Evolutionary conservation across 768 basidiomycete species (phyloP), one percentile per base, ranked within the genome.

Genomic region (Trametes cingulata): DNA sequence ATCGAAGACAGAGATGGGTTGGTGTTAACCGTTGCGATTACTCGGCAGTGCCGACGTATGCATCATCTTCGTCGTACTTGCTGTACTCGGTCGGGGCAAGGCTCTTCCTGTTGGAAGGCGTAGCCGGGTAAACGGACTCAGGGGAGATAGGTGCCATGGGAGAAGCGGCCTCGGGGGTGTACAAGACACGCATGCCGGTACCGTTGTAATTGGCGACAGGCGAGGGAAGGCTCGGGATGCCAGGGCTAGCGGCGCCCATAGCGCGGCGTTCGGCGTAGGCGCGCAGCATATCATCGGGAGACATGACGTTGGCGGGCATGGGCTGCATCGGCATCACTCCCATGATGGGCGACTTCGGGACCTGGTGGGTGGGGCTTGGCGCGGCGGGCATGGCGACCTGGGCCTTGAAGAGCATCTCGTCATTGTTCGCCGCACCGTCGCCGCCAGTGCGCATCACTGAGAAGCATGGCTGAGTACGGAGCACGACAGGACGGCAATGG

Each of bases 271-370:
- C 81, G 6, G 88, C 88, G 60, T 90, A 91, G 1, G 86, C 87
- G 37, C 86, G 83, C 45, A 91, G 77, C 85, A 91, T 88, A 24
- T 83, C 90, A 68, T 92, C 90, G 3, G 90, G 90, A 1, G 80
- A 78, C 80, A 82, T 82, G 48, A 74, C 64, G 35, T 65, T 76
- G 1, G 72, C 77, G 24, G 79, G 76, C 67, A 76, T 65, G 2
- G 79, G 66, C 64, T 76, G 75, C 76, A 80, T 80, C 12, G 75
- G 73, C 75, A 75, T 75, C 33, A 68, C 66, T 15, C 69, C 69
- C 46, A 71, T 61, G 47, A 76, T 58, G 40, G 57, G 81, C 24
- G 82, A 78, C 48, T 71, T 58, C 46, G 77, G 63, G 2, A 61
- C 62, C 48, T 72, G 33, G 58, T 71, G 67, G 40, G 62, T 50